These are phyloP conservation scores for Trichothecium sympodiale DNA, from an alignment of 2,329 filamentous ascomycete genomes.

Conservation along the genomic window DNA sequence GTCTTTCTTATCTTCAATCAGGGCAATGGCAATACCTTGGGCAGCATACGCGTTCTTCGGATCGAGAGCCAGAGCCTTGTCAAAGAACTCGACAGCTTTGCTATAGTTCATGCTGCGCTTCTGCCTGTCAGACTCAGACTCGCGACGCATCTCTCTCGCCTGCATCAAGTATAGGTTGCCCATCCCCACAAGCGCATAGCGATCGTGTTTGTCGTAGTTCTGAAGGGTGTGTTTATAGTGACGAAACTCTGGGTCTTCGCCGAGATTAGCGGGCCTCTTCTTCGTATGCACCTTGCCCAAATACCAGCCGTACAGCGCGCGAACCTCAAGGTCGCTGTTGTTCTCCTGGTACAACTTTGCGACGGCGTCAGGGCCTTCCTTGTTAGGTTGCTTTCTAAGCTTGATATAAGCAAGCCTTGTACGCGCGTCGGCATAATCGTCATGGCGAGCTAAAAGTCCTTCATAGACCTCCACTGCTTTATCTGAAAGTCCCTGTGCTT, in stretches of 20 bases:
- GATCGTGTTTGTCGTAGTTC: constrained; percentile 91
- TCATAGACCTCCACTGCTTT: constrained; percentile 86
- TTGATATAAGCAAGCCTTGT: constrained; percentile 85
- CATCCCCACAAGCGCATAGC: constrained; percentile 95
- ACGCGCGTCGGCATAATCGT: constrained; percentile 85
- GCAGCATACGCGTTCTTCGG: constrained; percentile 92
- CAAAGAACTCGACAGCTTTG: constrained; percentile 95
- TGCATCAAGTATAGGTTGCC: constrained; percentile 82
- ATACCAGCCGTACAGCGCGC: constrained; percentile 92
- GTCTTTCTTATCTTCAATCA: constrained; percentile 92
- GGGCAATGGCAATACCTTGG: constrained; percentile 86
- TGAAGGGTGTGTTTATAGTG: constrained; percentile 96
- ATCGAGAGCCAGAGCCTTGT: constrained; percentile 92
- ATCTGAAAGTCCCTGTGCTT: constrained; percentile 68
- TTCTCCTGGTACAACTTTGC: constrained; percentile 78
- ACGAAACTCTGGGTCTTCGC: constrained; percentile 81
- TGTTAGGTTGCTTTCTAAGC: constrained; percentile 66
- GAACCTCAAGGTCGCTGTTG: constrained; percentile 78
- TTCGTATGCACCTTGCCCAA: constrained; percentile 70
- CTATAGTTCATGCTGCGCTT: constrained; percentile 80
- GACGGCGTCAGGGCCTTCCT: constrained; percentile 78
- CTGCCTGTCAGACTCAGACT: constrained; percentile 81
- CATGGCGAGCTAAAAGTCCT: constrained; percentile 70
- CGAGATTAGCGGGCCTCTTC: constrained; percentile 68
- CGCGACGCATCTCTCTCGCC: constrained; percentile 88